These are phyloP conservation scores for Mucor mucedo DNA, from an alignment of 371 early-diverging fungal species.

Conservation along the genomic window DNA sequence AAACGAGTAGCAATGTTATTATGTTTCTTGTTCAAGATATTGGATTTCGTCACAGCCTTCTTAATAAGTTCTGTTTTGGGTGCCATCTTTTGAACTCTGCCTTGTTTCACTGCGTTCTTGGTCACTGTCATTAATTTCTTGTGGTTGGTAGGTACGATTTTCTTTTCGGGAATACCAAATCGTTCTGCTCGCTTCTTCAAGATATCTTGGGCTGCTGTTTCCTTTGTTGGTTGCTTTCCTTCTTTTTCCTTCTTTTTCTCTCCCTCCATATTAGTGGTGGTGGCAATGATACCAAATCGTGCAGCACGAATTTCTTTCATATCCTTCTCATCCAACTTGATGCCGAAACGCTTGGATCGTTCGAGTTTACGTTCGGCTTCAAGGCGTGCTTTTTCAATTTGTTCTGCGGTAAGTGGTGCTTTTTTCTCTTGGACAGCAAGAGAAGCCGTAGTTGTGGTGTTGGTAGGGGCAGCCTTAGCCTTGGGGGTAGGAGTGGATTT, in stretches of 20 bases:
- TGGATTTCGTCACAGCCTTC: slow-evolving; percentile 1
- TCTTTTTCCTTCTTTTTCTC: not conserved
- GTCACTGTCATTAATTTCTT: not conserved
- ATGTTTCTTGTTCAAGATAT: slow-evolving; percentile 9
- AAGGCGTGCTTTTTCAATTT: slow-evolving; percentile 16
- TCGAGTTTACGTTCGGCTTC: slow-evolving; percentile 33
- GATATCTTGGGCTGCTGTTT: slow-evolving; percentile 24
- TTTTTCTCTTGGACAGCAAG: too few species aligned
- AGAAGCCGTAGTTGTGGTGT: too few species aligned
- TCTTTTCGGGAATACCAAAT: slow-evolving; percentile 26
- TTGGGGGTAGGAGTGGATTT: too few species aligned
- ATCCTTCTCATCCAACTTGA: slow-evolving; percentile 43
- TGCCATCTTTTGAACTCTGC: not conserved
- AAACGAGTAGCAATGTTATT: slow-evolving; percentile 1
- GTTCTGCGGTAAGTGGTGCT: slow-evolving; percentile 1
- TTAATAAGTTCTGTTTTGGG: not conserved
- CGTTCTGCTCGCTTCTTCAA: slow-evolving; percentile 59
- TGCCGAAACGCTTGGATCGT: slow-evolving; percentile 63
- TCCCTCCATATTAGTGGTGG: not conserved
- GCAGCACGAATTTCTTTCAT: slow-evolving; percentile 51
- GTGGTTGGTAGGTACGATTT: not conserved
- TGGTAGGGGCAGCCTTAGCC: too few species aligned
- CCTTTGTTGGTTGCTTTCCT: not conserved
- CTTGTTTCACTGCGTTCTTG: not conserved
- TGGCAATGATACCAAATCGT: slow-evolving; percentile 34